phyloP scores from a whole-genome alignment of 768 basidiomycete species.

The Rhodotorula graminis region DNA sequence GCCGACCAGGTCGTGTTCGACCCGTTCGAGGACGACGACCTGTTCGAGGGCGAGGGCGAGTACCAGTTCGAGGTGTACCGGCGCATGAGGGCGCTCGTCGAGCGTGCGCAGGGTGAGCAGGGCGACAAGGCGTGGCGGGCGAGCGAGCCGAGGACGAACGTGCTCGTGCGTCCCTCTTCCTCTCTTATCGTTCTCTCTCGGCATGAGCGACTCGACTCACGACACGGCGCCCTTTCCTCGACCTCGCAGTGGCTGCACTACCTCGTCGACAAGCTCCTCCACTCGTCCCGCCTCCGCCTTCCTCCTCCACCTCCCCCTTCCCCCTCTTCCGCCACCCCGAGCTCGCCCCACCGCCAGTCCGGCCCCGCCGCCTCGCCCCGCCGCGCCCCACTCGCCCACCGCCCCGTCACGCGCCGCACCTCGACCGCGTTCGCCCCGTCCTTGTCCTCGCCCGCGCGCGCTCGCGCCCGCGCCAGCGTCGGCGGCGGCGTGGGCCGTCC shows the following conservation, averaged over 20 bases:
- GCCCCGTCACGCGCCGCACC: background rate
- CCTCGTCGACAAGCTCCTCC: conserved; percentile 65
- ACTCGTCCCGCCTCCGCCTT: conserved; percentile 62
- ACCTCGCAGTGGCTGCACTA: conserved; percentile 78
- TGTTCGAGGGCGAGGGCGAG: conserved; percentile 89
- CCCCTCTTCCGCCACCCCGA: background rate
- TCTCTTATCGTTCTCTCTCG: background rate
- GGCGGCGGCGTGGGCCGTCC: background rate
- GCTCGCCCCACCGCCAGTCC: background rate
- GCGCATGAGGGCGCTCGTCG: conserved; percentile 63
- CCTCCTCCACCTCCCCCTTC: conserved; percentile 40
- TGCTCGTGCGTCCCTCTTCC: conserved; percentile 62
- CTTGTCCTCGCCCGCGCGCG: no score
- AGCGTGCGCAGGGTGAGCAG: conserved; percentile 47
- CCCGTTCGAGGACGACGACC: conserved; percentile 60
- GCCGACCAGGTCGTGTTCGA: conserved; percentile 61
- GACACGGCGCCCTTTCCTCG: background rate
- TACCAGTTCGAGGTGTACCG: conserved; percentile 94
- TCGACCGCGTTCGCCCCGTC: no score
- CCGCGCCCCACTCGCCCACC: background rate
- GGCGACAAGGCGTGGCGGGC: conserved; percentile 57
- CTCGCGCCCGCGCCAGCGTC: no score
- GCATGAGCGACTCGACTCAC: background rate
- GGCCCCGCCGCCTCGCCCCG: background rate
- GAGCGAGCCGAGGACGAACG: conserved; percentile 77